phyloP scores from a whole-genome alignment of 2,329 filamentous ascomycete species.

The Magnaporthales sp. region DNA sequence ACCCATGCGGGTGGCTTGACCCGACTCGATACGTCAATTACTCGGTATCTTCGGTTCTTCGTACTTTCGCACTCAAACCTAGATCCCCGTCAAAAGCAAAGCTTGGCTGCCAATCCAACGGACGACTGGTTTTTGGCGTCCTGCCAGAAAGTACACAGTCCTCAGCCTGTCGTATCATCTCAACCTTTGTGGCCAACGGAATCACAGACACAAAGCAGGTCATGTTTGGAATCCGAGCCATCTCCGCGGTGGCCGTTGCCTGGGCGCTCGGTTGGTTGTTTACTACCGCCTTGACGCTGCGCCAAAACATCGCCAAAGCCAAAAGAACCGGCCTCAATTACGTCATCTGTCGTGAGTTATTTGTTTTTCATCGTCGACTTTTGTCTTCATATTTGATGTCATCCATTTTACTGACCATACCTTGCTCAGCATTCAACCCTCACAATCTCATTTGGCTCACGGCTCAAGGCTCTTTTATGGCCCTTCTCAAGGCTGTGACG shows the following conservation, averaged over 20 bases:
- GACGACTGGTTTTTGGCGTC: background rate
- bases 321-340: constrained; percentile 44
- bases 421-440: background rate
- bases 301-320: constrained; percentile 37
- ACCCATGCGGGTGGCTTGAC: background rate
- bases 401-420: background rate
- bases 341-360: constrained; percentile 40
- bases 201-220: background rate
- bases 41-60: background rate
- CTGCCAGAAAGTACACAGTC: background rate
- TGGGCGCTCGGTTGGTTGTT: constrained; percentile 14
- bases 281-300: constrained; percentile 23
- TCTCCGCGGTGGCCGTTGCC: constrained; percentile 22
- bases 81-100: background rate
- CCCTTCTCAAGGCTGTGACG: background rate
- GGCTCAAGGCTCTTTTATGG: background rate
- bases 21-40: background rate
- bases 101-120: background rate
- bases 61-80: background rate
- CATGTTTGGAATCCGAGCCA: background rate
- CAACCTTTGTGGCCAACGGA: background rate
- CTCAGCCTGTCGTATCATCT: background rate
- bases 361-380: background rate
- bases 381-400: background rate
- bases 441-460: background rate